Percentiles rank a stretch among this genome's conserved stretches.
Evolutionary conservation across 805 yeast genomes (phyloP).

Genomic region (Metschnikowia continentalis): DNA sequence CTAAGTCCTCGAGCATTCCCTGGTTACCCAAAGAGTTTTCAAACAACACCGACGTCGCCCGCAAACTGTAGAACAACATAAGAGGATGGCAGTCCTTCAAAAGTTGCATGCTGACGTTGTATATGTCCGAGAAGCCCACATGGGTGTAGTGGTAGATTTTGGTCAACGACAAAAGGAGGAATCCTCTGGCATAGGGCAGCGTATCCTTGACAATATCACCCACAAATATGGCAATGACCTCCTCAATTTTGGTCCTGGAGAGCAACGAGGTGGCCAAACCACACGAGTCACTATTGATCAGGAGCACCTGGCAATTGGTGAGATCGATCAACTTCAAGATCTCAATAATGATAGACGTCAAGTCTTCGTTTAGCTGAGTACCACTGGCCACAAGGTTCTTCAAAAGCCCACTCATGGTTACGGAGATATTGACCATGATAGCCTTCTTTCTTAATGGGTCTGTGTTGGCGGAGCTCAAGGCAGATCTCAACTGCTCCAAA

Average conservation of each 20-base stretch:
- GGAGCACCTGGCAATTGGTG: conserved; percentile 38
- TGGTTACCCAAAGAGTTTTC: conserved; percentile 50
- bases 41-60: conserved; percentile 52
- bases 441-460: conserved; percentile 42
- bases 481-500: conserved; percentile 69
- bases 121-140: conserved; percentile 38
- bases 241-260: conserved; percentile 20
- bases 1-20: conserved; percentile 39
- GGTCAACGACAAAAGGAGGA: conserved; percentile 26
- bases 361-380: conserved; percentile 23
- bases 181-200: conserved; percentile 59
- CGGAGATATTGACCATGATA: conserved; percentile 54
- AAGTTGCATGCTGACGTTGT: conserved; percentile 56
- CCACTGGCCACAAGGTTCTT: conserved; percentile 19
- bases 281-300: conserved; percentile 51
- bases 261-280: conserved; percentile 43
- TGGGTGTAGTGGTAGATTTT: conserved; percentile 26
- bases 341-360: conserved; percentile 47
- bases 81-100: conserved; percentile 79
- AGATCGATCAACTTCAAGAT: conserved; percentile 43
- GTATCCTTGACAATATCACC: conserved; percentile 62
- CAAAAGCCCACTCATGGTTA: conserved; percentile 57
- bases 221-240: conserved; percentile 31
- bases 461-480: conserved; percentile 34
- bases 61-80: conserved; percentile 71